Conservation (phyloP, 208 protist genomes). For the Polymyxa betae region DNA sequence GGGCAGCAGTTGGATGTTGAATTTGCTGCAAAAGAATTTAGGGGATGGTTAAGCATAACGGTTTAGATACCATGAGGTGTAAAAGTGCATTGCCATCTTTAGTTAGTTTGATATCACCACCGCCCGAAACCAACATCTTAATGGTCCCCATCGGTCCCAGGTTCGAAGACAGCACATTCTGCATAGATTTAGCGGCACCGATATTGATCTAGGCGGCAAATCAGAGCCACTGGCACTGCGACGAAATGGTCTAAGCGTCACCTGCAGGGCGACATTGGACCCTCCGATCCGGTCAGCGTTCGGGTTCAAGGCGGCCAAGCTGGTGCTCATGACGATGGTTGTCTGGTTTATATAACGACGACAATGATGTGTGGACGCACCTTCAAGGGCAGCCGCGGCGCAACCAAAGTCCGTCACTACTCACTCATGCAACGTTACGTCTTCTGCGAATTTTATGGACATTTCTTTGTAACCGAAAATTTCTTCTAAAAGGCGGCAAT, state of each 20-base stretch:
- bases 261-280: constrained; percentile 42
- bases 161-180: constrained; percentile 97
- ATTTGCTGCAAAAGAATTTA: constrained; percentile 86
- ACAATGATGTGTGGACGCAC: not conserved
- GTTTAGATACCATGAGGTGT: constrained; percentile 90
- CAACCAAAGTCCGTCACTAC: not conserved
- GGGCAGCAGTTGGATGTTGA: constrained; percentile 97
- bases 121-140: constrained; percentile 92
- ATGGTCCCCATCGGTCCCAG: constrained; percentile 91
- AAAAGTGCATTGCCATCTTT: constrained; percentile 99
- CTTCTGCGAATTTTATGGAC: too few species aligned
- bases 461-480: too few species aligned
- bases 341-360: not conserved
- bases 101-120: constrained; percentile 98
- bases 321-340: not conserved
- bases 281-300: constrained; percentile 35
- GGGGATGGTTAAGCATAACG: not conserved
- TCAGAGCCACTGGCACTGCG: not conserved
- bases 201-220: constrained; percentile 96
- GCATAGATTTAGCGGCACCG: constrained; percentile 92
- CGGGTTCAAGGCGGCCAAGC: constrained; percentile 46
- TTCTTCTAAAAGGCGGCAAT: too few species aligned
- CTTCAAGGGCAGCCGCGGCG: not conserved
- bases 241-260: not conserved
- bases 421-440: too few species aligned